Conservation (phyloP, 2,329 filamentous ascomycete genomes). For the Tolypocladium nubicola region DNA sequence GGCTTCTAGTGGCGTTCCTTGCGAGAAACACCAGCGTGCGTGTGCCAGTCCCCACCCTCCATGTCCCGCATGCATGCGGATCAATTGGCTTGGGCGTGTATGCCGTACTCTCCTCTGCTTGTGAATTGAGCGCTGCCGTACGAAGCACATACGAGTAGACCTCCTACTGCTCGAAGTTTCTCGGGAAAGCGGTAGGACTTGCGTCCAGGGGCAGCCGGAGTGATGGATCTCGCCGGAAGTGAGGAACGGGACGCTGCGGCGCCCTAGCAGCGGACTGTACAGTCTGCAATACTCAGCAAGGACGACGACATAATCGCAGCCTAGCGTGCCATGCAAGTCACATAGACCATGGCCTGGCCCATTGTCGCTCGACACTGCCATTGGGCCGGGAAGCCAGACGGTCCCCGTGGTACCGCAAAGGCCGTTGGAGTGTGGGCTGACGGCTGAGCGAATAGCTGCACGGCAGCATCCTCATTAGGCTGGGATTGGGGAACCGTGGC, state of each 20-base stretch:
- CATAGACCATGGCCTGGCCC: background rate
- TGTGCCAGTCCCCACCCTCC: background rate
- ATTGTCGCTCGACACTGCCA: background rate
- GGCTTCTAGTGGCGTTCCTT: background rate
- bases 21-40: background rate
- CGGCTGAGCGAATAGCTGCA: background rate
- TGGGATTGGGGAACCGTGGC: conserved; percentile 1
- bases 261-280: background rate
- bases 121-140: background rate
- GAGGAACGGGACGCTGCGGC: background rate
- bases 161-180: background rate
- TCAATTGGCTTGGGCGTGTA: background rate
- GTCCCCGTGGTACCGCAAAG: background rate
- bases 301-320: background rate
- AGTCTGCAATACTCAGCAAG: background rate
- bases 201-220: background rate
- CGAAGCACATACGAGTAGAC: background rate
- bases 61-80: background rate
- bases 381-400: background rate
- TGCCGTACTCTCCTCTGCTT: background rate
- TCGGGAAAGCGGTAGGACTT: background rate
- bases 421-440: background rate
- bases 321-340: background rate
- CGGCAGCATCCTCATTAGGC: background rate
- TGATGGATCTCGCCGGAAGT: background rate